Evolutionary conservation across 805 yeast species (phyloP).

Genomic region (Yarrowia porcina): DNA sequence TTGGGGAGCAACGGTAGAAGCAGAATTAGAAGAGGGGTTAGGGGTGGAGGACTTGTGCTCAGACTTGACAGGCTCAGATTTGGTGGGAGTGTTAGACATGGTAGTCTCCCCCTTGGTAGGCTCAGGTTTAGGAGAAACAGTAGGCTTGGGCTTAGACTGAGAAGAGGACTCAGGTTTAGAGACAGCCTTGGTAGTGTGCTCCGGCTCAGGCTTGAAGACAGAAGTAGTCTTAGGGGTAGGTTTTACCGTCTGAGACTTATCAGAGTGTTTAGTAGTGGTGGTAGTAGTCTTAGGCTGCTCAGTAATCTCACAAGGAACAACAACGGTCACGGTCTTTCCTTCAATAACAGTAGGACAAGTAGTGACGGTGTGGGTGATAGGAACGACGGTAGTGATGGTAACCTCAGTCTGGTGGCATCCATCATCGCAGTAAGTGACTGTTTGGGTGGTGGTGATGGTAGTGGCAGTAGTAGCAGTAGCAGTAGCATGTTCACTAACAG

Average conservation of each 20-base stretch:
- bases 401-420: neutral
- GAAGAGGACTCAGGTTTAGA: neutral
- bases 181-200: neutral
- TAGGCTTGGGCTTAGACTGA: too few species aligned
- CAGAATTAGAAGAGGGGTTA: too few species aligned
- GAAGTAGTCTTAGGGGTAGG: neutral
- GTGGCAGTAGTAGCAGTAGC: too few species aligned
- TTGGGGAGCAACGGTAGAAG: neutral
- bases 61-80: neutral
- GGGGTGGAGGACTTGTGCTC: too few species aligned
- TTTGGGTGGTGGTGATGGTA: slow-evolving; percentile 8
- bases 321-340: slow-evolving; percentile 7
- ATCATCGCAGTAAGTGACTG: neutral
- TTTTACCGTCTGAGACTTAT: neutral
- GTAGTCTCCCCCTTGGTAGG: too few species aligned
- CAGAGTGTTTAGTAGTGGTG: neutral
- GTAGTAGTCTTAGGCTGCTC: neutral
- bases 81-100: neutral
- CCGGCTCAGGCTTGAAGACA: neutral
- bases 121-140: neutral
- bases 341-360: slow-evolving; percentile 5
- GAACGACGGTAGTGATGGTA: slow-evolving; percentile 7
- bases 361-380: slow-evolving; percentile 8
- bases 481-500: too few species aligned
- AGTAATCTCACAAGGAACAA: neutral